phyloP scores from a whole-genome alignment of 495 filamentous ascomycete genomes.

The Lophium mytilinum region DNA sequence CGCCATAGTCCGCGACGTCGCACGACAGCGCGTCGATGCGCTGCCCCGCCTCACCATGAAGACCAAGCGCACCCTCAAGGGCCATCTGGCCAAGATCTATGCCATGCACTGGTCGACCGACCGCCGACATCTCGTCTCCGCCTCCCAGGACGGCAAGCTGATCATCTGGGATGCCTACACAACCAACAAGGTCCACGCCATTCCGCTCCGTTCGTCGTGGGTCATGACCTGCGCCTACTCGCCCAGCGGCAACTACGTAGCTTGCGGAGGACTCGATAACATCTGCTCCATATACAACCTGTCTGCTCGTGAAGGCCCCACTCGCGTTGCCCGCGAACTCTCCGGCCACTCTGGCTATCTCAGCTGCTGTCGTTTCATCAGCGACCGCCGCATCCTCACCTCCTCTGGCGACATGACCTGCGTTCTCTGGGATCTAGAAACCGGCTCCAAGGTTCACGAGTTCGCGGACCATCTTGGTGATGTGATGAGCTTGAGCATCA shows the following conservation, averaged over 20 bases:
- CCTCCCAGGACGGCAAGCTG: slow-evolving; percentile 97
- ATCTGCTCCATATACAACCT: slow-evolving; percentile 99
- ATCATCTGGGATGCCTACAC: slow-evolving; percentile 99
- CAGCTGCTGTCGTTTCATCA: slow-evolving; percentile 98
- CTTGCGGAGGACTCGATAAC: slow-evolving; percentile 96
- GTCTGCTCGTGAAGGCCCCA: slow-evolving; percentile 89
- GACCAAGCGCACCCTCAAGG: slow-evolving; percentile 88
- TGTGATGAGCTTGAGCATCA: slow-evolving; percentile 99
- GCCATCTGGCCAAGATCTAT: slow-evolving; percentile 97
- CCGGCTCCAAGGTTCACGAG: slow-evolving; percentile 92
- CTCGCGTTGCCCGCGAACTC: slow-evolving; percentile 89
- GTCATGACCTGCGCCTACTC: slow-evolving; percentile 99
- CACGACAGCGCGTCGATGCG: slow-evolving; percentile 76
- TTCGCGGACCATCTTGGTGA: slow-evolving; percentile 98
- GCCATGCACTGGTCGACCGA: slow-evolving; percentile 99
- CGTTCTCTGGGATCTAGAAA: slow-evolving; percentile 99
- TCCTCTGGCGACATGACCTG: slow-evolving; percentile 99
- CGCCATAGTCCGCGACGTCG: slow-evolving; percentile 75
- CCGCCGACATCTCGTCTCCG: slow-evolving; percentile 92
- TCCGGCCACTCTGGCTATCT: slow-evolving; percentile 97
- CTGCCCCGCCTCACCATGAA: slow-evolving; percentile 94
- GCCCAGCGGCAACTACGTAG: slow-evolving; percentile 95
- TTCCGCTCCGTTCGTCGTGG: slow-evolving; percentile 96
- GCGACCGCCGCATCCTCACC: slow-evolving; percentile 93
- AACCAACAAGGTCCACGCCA: slow-evolving; percentile 98